Evolutionary conservation across 495 filamentous ascomycete genomes (phyloP), one percentile per base, ranked within the genome.

Genomic region (Neurospora sp.): DNA sequence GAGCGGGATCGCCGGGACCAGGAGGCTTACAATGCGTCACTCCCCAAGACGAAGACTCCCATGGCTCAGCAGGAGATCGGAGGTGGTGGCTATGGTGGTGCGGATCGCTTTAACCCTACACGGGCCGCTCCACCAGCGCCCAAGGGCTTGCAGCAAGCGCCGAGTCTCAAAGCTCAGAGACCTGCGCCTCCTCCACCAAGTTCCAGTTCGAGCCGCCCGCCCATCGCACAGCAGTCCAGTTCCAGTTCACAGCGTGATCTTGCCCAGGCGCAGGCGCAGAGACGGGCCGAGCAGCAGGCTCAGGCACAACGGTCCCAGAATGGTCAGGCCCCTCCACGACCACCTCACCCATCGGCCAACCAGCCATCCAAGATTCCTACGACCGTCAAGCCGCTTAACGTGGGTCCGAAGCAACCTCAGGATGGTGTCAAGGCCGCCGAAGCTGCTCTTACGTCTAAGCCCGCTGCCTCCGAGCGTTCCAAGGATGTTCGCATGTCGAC

Each of bases 401-500:
- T 98, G 53, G 88, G 91, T n/a, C 84, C 88, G 73, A 97, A 97
- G 83, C 90, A 93, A 71, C 80, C 84, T 18, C 78, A 84, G 40
- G 90, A 93, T 82, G 85, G 89, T 18, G 86, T 94, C 72, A 92
- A 93, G 81, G 91, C 93, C 76, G 92, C 94, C 35, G 93, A 97
- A 81, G 88, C 89, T 53, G 92, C 93, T 9, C 84, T 96, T 74
- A 91, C 91, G 0, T 88, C 90, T 75, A 95, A 96, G 85, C 85
- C 88, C 48, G 79, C 88, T 8, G 80, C 90, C 20, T 72, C 80
- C 3, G 87, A 92, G 69, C 90, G 92, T 53, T 89, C 96, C 82
- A 94, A 96, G 83, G 88, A 89, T 81, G 96, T 94, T 61, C 93
- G 96, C 75, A 98, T 99, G 92, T 98, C 95, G 69, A 93, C 89